These are phyloP conservation scores for Oryza brachyantha DNA, from an alignment of 176 grass and related monocot genomes.

Conservation along the genomic window DNA sequence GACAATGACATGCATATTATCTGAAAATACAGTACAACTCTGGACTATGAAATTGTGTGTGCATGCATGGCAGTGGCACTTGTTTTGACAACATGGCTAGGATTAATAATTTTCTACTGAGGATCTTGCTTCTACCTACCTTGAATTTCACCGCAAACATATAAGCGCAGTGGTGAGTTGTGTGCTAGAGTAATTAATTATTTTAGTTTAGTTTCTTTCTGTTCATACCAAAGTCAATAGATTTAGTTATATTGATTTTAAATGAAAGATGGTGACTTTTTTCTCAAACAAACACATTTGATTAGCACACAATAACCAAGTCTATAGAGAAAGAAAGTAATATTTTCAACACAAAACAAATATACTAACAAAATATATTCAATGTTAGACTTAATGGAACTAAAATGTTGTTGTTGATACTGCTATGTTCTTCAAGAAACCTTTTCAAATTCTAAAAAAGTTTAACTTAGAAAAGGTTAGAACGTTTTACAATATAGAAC, in stretches of 20 bases:
- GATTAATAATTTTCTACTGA: not conserved
- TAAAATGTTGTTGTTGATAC: too few relatives aligned
- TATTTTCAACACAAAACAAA: too few relatives aligned
- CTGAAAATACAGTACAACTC: not conserved
- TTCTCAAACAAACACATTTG: not conserved
- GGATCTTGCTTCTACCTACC: too few relatives aligned
- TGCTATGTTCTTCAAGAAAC: too few relatives aligned
- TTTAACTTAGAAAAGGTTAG: too few relatives aligned
- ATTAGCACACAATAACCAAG: not conserved
- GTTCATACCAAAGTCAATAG: not conserved
- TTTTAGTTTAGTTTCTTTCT: not conserved
- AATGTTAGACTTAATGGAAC: too few relatives aligned
- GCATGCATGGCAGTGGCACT: not conserved
- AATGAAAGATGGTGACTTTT: not conserved
- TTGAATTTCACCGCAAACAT: not conserved
- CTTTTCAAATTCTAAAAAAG: too few relatives aligned
- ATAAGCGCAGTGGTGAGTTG: too few relatives aligned
- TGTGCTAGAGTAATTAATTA: not conserved
- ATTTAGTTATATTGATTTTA: not conserved
- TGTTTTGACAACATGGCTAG: not conserved
- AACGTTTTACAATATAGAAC: too few relatives aligned
- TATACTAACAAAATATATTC: too few relatives aligned
- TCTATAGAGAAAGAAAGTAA: too few relatives aligned
- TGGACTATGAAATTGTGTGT: not conserved
- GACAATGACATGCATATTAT: not conserved